These are phyloP conservation scores for Halophytophthora polymorphica DNA, from an alignment of 352 stramenopile genomes.

Conservation along the genomic window DNA sequence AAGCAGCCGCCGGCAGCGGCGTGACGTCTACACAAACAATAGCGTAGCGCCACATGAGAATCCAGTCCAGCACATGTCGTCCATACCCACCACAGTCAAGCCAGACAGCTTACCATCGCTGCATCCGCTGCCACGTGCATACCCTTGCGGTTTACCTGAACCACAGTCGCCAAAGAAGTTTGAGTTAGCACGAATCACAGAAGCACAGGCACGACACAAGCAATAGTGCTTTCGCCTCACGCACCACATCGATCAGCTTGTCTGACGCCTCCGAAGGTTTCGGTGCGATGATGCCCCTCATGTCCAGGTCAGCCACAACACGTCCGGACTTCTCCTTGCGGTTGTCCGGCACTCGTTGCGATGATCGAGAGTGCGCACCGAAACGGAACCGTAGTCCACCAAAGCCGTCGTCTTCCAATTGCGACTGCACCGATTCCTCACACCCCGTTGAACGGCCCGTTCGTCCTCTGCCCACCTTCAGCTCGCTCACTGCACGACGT, in stretches of 20 bases:
- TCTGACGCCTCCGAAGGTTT: slow-evolving; percentile 8
- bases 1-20: slow-evolving; percentile 63
- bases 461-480: neutral
- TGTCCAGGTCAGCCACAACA: slow-evolving; percentile 4
- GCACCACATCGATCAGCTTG: slow-evolving; percentile 17
- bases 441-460: neutral
- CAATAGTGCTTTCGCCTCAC: slow-evolving; percentile 1
- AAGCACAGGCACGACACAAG: neutral
- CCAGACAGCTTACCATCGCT: slow-evolving; percentile 17
- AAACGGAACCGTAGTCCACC: slow-evolving; percentile 13
- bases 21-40: slow-evolving; percentile 31
- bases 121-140: slow-evolving; percentile 23
- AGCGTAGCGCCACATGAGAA: slow-evolving; percentile 2
- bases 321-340: slow-evolving; percentile 1
- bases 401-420: slow-evolving; percentile 6
- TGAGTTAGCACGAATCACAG: neutral
- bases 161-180: slow-evolving; percentile 2
- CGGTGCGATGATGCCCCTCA: slow-evolving; percentile 2
- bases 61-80: neutral
- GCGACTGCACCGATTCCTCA: slow-evolving; percentile 3
- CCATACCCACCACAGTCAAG: neutral
- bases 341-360: slow-evolving; percentile 2
- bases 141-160: slow-evolving; percentile 23
- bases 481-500: slow-evolving; percentile 3
- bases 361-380: slow-evolving; percentile 2